A percentile compares a stretch with the other conserved stretches of the same genome.
Conservation (phyloP, 2,329 filamentous ascomycete genomes). For the Penicillium occitanis region DNA sequence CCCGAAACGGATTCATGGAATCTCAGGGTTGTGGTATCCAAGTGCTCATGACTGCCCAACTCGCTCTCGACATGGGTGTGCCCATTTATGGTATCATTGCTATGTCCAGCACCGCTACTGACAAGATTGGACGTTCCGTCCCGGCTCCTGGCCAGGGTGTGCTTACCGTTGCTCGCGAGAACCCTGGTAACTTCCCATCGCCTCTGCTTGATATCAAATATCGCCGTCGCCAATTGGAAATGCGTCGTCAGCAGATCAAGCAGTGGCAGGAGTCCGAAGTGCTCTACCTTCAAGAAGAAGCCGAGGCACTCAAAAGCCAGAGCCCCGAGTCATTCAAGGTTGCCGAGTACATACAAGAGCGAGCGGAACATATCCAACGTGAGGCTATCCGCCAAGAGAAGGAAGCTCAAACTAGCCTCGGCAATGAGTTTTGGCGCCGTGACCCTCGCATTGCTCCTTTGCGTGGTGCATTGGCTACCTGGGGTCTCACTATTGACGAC, state of each 20-base stretch:
- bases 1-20: constrained; percentile 98
- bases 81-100: constrained; percentile 95
- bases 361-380: constrained; percentile 79
- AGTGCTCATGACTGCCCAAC: constrained; percentile 94
- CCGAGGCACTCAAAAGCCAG: constrained; percentile 84
- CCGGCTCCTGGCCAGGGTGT: constrained; percentile 96
- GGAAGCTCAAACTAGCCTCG: constrained; percentile 86
- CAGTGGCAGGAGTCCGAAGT: constrained; percentile 95
- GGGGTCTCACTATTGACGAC: constrained; percentile 97
- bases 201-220: constrained; percentile 97
- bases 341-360: constrained; percentile 80
- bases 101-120: constrained; percentile 90
- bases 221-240: constrained; percentile 88
- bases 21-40: constrained; percentile 98
- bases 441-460: constrained; percentile 91
- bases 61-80: constrained; percentile 97
- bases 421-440: constrained; percentile 99
- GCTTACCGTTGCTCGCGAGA: constrained; percentile 89
- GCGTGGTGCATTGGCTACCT: constrained; percentile 91
- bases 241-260: constrained; percentile 91
- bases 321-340: constrained; percentile 70
- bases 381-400: constrained; percentile 89
- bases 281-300: constrained; percentile 88
- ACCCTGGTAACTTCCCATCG: constrained; percentile 86
- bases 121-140: constrained; percentile 98